Conservation (phyloP, 768 basidiomycete genomes). For the Neoboletus subvelutipes region DNA sequence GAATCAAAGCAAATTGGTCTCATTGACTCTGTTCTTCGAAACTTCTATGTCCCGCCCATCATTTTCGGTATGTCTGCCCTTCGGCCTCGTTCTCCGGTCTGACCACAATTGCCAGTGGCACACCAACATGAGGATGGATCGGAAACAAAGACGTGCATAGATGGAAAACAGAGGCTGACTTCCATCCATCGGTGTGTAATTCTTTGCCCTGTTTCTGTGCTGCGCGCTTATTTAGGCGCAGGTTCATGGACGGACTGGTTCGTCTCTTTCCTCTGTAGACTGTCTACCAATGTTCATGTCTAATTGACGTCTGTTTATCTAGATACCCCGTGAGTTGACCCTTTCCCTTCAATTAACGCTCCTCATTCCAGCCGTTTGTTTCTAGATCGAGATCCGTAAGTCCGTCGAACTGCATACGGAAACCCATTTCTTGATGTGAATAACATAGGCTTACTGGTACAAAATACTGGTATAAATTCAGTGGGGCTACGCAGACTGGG, state of each 20-base stretch:
- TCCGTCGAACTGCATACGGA: not conserved
- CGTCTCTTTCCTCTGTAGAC: conserved; percentile 25
- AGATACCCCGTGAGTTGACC: conserved; percentile 56
- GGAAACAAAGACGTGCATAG: conserved; percentile 67
- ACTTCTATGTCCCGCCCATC: conserved; percentile 78
- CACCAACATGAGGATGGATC: conserved; percentile 57
- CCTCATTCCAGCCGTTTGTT: not conserved
- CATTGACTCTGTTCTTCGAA: conserved; percentile 76
- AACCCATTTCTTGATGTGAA: not conserved
- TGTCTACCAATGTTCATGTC: not conserved
- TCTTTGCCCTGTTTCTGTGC: not conserved
- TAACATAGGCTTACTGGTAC: conserved; percentile 28
- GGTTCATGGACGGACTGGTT: conserved; percentile 72
- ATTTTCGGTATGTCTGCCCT: conserved; percentile 56
- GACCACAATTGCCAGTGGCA: conserved; percentile 39
- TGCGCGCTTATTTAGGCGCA: conserved; percentile 22
- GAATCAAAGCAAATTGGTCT: conserved; percentile 72
- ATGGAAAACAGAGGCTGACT: conserved; percentile 80
- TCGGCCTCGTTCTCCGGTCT: not conserved
- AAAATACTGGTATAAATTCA: conserved; percentile 52
- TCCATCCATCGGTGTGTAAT: conserved; percentile 62
- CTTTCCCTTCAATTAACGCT: not conserved
- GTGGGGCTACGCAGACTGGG: not conserved
- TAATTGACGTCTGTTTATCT: conserved; percentile 7
- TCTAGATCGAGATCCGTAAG: conserved; percentile 49